phyloP scores from a whole-genome alignment of 2,329 filamentous ascomycete species.

The Trematosphaeria pertusa region DNA sequence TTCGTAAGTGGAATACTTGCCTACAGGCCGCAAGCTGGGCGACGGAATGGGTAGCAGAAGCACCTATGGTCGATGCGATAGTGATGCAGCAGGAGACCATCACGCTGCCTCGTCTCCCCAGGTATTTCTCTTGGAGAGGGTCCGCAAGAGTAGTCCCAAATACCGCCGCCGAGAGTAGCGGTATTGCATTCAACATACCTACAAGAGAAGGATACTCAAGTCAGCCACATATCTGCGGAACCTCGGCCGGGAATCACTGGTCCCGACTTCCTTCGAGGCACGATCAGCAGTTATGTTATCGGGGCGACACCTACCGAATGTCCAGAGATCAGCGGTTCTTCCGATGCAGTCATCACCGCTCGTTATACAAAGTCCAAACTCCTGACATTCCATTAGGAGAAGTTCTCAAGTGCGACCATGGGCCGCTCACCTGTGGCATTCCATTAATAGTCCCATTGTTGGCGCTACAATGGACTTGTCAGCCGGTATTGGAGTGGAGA shows the following conservation, averaged over 20 bases:
- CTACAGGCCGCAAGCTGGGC: constrained; percentile 24
- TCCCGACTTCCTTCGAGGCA: no score
- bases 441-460: constrained; percentile 27
- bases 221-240: background rate
- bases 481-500: no score
- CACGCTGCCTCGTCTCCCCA: constrained; percentile 26
- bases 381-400: no score
- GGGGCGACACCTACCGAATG: constrained; percentile 13
- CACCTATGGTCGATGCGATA: constrained; percentile 28
- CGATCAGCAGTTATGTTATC: no score
- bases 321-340: constrained; percentile 22
- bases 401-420: no score
- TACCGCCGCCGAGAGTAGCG: constrained; percentile 25
- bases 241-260: no score
- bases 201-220: background rate
- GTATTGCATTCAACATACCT: constrained; percentile 28
- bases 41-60: constrained; percentile 24
- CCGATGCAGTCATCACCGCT: constrained; percentile 6
- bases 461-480: background rate
- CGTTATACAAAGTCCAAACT: constrained; percentile 19
- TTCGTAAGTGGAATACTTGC: no score
- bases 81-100: constrained; percentile 27
- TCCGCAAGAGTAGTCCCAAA: constrained; percentile 28
- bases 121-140: constrained; percentile 27
- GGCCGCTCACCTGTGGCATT: no score